Evolutionary conservation across 345 rosid genomes (phyloP).

Genomic region (Pseudoturritis turrita): DNA sequence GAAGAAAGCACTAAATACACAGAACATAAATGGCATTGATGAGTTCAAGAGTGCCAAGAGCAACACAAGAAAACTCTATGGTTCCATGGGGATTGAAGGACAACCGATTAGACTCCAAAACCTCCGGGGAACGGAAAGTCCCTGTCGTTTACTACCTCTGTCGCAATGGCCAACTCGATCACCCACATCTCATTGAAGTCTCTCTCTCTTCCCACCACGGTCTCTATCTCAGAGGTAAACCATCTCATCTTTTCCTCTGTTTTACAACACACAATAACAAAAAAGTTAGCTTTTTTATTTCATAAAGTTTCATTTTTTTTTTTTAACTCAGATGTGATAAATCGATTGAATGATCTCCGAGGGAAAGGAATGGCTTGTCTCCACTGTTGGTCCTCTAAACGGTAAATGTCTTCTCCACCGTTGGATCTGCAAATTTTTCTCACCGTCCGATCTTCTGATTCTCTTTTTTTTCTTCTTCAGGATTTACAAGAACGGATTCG

Average conservation of each 20-base stretch:
- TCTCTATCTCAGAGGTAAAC: slow-evolving; percentile 65
- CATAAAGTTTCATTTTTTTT: background rate
- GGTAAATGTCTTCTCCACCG: background rate
- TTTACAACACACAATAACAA: background rate
- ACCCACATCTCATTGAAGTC: slow-evolving; percentile 88
- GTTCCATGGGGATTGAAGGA: slow-evolving; percentile 31
- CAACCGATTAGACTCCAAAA: slow-evolving; percentile 38
- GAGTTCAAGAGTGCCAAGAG: slow-evolving; percentile 28
- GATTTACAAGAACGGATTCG: slow-evolving; percentile 77
- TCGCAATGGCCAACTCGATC: slow-evolving; percentile 74
- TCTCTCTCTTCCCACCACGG: slow-evolving; percentile 59
- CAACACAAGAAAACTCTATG: slow-evolving; percentile 17
- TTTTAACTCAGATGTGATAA: slow-evolving; percentile 66
- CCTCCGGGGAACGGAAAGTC: slow-evolving; percentile 33
- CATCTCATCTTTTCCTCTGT: background rate
- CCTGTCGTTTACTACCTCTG: slow-evolving; percentile 75
- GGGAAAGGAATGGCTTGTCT: slow-evolving; percentile 68
- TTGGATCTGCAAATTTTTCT: background rate
- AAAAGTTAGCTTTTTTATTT: background rate
- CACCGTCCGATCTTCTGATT: background rate
- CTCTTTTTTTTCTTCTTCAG: slow-evolving; percentile 34
- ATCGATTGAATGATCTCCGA: slow-evolving; percentile 59
- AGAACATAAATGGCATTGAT: slow-evolving; percentile 35
- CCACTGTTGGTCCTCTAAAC: slow-evolving; percentile 17
- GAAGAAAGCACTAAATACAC: background rate